Evolutionary conservation across 345 rosid species (phyloP).

Genomic region (Acer campestre): DNA sequence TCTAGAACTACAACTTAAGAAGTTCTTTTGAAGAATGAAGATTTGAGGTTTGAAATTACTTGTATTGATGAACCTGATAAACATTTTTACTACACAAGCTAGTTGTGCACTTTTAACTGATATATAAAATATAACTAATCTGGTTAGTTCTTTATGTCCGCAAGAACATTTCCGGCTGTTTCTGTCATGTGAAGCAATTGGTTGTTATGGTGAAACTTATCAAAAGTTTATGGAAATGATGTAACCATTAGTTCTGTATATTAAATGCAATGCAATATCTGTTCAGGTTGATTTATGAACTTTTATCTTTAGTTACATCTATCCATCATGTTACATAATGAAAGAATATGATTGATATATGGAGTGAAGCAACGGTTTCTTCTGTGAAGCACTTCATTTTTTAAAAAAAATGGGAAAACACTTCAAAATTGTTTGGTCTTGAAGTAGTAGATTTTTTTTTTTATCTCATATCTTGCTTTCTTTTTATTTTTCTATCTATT

Average conservation of each 20-base stretch:
- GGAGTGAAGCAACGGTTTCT: neutral
- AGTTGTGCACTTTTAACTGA: neutral
- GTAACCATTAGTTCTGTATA: neutral
- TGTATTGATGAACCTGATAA: neutral
- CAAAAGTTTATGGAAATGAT: neutral
- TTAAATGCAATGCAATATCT: conserved; percentile 1
- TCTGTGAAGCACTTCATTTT: neutral
- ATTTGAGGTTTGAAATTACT: neutral
- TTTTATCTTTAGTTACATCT: neutral
- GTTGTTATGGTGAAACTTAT: neutral
- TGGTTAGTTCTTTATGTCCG: neutral
- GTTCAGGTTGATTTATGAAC: neutral
- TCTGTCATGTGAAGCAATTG: neutral
- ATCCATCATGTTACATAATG: neutral
- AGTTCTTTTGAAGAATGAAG: neutral
- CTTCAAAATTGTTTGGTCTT: neutral
- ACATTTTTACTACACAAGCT: neutral
- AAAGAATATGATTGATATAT: neutral
- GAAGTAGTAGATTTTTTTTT: neutral
- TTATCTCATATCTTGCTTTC: neutral
- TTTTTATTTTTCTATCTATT: neutral
- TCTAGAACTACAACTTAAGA: neutral
- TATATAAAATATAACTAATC: neutral
- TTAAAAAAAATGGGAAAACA: neutral
- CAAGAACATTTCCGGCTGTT: neutral